Evolutionary conservation across 2,329 filamentous ascomycete species (phyloP), one percentile per base, ranked within the genome.

Genomic region (Colletotrichum tabaci): DNA sequence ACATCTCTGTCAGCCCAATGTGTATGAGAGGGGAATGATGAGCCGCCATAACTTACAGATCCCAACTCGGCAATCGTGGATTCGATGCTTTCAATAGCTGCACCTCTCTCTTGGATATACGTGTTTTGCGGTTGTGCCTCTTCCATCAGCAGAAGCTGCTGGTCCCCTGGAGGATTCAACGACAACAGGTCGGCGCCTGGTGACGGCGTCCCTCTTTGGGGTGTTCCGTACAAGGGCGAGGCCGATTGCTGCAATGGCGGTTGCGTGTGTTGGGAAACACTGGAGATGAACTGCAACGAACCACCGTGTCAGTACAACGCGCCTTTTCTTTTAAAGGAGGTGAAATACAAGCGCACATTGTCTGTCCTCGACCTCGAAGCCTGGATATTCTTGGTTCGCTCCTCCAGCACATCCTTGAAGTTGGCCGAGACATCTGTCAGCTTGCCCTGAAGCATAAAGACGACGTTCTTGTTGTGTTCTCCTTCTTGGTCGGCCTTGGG

Each of bases 381-480:
- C 82, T 98, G 96, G 74, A 99, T 98, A 81, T 98, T 99, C 86
- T 98, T 98, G 64, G 96, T 98, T 70, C 96, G 91, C 52, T 97
- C 94, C 81, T 99, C 96, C 12, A 99, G 87, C 7, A 98, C 96
- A 77, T 98, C 96, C 83, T 98, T 98, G 88, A 99, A 98, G 81
- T 96, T 98, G 74, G 92, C 94, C 35, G 93, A 94, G 4, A 99
- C 73, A 78, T 98, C 95, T 49, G 95, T 96, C 50, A 98, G 87
- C 79, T 96, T 96, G 73, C 94, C 94, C 83, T 98, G 95, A 21
- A 98, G 85, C 79, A 98, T 88, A 73, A 97, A 91, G 3, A 98
- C 94, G 42, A 98, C 96, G 79, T 98, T 98, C 83, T 98, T 97
- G 86, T 97, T 98, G 85, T 99, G 97, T 80, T 98, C 95, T 76